A percentile compares a stretch with the other conserved stretches of the same genome.
Evolutionary conservation across 2,329 filamentous ascomycete genomes (phyloP).

Genomic region (Mycosphaerella sp.): DNA sequence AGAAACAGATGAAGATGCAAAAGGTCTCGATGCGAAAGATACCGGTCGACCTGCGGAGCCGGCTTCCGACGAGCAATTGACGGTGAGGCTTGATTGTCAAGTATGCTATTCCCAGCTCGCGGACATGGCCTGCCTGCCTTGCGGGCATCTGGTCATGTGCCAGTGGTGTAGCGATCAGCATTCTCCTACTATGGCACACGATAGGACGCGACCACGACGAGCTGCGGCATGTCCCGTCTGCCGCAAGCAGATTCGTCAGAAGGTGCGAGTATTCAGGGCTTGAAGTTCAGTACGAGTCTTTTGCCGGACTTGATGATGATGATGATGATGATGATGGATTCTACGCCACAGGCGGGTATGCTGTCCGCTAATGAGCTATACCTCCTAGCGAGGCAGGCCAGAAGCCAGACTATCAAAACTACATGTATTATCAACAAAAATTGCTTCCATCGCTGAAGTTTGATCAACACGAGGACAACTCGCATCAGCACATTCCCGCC

Average conservation of each 20-base stretch:
- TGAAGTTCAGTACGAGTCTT: background rate
- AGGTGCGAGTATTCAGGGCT: slow-evolving; percentile 33
- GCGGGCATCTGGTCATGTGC: slow-evolving; percentile 51
- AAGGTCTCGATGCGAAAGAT: slow-evolving; percentile 42
- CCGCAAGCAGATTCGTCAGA: slow-evolving; percentile 41
- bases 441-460: background rate
- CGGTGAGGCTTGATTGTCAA: slow-evolving; percentile 46
- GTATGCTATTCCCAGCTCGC: slow-evolving; percentile 49
- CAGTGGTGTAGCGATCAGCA: slow-evolving; percentile 50
- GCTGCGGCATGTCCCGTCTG: slow-evolving; percentile 43
- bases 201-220: slow-evolving; percentile 36
- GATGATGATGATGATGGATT: too few species aligned
- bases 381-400: background rate
- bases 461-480: background rate
- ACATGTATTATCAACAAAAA: background rate
- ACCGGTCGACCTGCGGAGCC: slow-evolving; percentile 42
- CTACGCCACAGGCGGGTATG: background rate
- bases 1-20: slow-evolving; percentile 23
- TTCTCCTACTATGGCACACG: slow-evolving; percentile 39
- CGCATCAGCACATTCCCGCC: background rate
- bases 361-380: background rate
- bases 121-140: slow-evolving; percentile 48
- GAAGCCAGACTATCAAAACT: background rate
- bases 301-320: too few species aligned
- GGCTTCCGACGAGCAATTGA: slow-evolving; percentile 45